Base-by-base conservation (phyloP, 1,139 yeast genomes). In the Torulaspora pretoriensis region DNA sequence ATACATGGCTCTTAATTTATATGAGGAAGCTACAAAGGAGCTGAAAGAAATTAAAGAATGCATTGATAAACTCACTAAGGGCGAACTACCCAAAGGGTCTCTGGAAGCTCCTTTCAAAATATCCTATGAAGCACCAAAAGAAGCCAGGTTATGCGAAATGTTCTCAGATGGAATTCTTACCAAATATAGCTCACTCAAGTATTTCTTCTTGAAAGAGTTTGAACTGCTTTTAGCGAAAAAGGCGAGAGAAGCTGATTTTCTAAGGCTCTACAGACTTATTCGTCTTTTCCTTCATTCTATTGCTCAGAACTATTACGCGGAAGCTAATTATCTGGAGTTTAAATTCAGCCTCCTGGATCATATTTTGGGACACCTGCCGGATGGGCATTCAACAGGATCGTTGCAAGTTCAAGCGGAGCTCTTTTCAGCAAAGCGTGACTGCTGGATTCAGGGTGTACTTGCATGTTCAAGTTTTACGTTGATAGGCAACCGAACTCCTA, bases 391-490 rank as follows among this genome's bases (percentile, higher is more conserved):
- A 2, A 30, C 47, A 3, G 34, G 42, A 2, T 38, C 36, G 13
- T 23, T 40, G 23, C 59, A 60, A 38, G 34, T 58, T 8, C 48
- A 43, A 12, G 67, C 60, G 2, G 61, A 60, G 30, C 30, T 64
- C 4, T 38, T 54, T 16, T 37, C 55, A 12, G 38, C 51, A 9
- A 53, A 53, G 34, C 50, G 68, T 35, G 66, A 64, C 40, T 49
- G 56, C 38, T 64, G 67, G 67, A 23, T 63, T 2, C 49, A 54
- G 8, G 58, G 65, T 35, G 60, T 61, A 1, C 45, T 51, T n/a
- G 13, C 49, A 1, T 46, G 35, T 3, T 50, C 56, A 4, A 42
- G 46, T n/a, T 60, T 48, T 36, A 31, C 35, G n/a, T 6, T 62
- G 8, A 35, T 50, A 1, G 44, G 42, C 8, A 60, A 57, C 28